Percentiles rank a stretch among this genome's conserved stretches.
phyloP scores from a whole-genome alignment of 805 yeast genomes.

The Candida taoyuanica region DNA sequence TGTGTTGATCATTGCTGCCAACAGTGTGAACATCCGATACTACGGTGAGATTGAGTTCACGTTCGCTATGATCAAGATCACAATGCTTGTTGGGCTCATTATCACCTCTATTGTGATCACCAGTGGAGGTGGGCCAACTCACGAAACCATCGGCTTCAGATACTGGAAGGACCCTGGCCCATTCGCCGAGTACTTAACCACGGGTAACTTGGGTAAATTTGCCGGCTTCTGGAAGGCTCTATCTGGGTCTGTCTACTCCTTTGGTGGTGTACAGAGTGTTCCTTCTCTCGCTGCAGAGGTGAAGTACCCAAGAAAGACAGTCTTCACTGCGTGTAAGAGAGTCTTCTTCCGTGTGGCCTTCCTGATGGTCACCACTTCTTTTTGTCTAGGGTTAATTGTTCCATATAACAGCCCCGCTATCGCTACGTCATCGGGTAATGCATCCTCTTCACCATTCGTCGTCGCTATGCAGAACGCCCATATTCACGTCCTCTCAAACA shows the following conservation, averaged over 20 bases:
- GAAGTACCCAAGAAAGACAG: conserved; percentile 46
- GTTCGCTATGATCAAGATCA: conserved; percentile 38
- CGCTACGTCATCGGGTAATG: conserved; percentile 28
- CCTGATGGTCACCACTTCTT: conserved; percentile 28
- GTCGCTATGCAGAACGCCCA: conserved; percentile 35
- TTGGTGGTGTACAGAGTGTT: conserved; percentile 52
- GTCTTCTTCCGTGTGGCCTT: conserved; percentile 27
- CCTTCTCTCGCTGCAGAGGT: conserved; percentile 51
- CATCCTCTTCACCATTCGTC: conserved; percentile 35
- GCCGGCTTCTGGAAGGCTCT: conserved; percentile 55
- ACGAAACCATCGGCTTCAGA: conserved; percentile 32
- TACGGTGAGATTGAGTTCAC: conserved; percentile 48
- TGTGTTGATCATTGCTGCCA: conserved; percentile 31
- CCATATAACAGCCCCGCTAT: conserved; percentile 27
- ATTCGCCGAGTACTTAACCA: conserved; percentile 26
- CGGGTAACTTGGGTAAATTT: conserved; percentile 48
- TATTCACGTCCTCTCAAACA: conserved; percentile 31
- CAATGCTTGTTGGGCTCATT: conserved; percentile 42
- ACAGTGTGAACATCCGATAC: conserved; percentile 33
- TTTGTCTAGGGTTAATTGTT: conserved; percentile 31
- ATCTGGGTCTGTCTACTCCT: conserved; percentile 50
- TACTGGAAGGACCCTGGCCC: conserved; percentile 33
- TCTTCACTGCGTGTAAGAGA: conserved; percentile 52
- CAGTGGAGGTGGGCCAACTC: conserved; percentile 39
- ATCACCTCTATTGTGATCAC: conserved; percentile 42